Base-by-base conservation (phyloP, 2,329 filamentous ascomycete genomes). In the Malbranchea cinnamomea region DNA sequence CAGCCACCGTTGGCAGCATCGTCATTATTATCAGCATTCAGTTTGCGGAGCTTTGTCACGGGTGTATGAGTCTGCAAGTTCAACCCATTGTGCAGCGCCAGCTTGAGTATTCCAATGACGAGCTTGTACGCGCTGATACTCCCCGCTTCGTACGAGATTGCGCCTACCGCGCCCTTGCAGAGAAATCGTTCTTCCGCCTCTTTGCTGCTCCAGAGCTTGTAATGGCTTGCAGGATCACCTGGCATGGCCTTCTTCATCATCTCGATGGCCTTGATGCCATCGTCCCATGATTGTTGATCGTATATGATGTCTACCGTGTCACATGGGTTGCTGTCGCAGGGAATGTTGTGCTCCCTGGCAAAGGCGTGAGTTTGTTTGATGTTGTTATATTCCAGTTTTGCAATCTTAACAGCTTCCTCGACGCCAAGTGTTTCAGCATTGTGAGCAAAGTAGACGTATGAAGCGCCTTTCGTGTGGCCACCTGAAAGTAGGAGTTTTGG, bases 301-400 rank as follows among this genome's bases (percentile, higher is more conserved):
- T 71, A 74, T 18, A 74, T 53, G 2, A 74, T 51, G 44, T 76
- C 71, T 2, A 72, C 58, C 0, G 71, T 75, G 14, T 60, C 53
- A 39, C 67, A 64, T 6, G 59, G 44, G 21, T 50, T 42, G 28
- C 59, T 62, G 41, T 74, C 70, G 41, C 67, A 61, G 7, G 52
- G 45, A 18, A 71, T 65, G 4, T 37, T 39, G 32, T 72, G 48
- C 11, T 59, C 49, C 4, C 46, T 44, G 0, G 68, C 66, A 36
- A 76, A 64, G 0, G 44, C 48, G 41, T 75, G 71, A 6, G 71
- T 62, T n/a, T 60, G 62, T 15, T 56, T 49, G 32, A 76, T 68
- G 41, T 61, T 67, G 23, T 56, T 54, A 23, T 63, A 61, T 44
- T 71, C 66, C 25, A 71, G 56, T 6, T 54, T 56, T 2, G 62